These are phyloP conservation scores for Boletellus deceptivus DNA, from an alignment of 1,284 basidiomycete genomes.

Conservation along the genomic window DNA sequence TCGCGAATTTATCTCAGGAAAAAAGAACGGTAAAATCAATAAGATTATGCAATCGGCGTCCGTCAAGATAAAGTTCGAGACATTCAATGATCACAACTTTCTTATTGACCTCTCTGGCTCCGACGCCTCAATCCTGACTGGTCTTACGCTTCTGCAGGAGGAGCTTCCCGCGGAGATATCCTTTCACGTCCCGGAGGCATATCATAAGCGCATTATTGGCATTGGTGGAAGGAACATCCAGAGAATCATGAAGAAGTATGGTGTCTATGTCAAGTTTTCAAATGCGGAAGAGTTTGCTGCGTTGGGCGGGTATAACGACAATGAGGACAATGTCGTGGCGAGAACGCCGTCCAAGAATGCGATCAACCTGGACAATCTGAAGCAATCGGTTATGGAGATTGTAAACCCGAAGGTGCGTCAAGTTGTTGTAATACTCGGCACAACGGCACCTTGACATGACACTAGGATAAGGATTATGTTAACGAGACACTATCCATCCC, in stretches of 20 bases:
- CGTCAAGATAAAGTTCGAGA: conserved; percentile 99
- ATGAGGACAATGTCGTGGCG: conserved; percentile 98
- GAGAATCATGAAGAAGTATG: conserved; percentile 99
- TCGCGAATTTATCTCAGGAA: conserved; percentile 96
- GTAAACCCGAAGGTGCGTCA: conserved; percentile 86
- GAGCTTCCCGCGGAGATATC: conserved; percentile 98
- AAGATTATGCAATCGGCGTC: conserved; percentile 97
- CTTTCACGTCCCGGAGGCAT: conserved; percentile 97
- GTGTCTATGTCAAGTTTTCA: conserved; percentile 99
- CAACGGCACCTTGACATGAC: conserved; percentile 1
- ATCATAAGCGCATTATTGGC: conserved; percentile 99
- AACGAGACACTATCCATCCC: conserved; percentile 93
- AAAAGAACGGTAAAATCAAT: conserved; percentile 98
- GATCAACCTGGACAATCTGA: conserved; percentile 92
- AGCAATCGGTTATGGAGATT: conserved; percentile 96
- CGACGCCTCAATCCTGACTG: conserved; percentile 81
- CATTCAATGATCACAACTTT: conserved; percentile 99
- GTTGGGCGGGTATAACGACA: conserved; percentile 93
- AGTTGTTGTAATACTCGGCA: not conserved
- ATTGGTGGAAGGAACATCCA: conserved; percentile 99
- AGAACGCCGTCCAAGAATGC: conserved; percentile 98
- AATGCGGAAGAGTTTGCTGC: conserved; percentile 97
- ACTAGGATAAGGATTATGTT: conserved; percentile 93
- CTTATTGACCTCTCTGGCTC: conserved; percentile 91
- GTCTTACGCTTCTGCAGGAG: conserved; percentile 89